These are phyloP conservation scores for Aspergillus chevalieri DNA, from an alignment of 2,329 filamentous ascomycete species.

Conservation along the genomic window DNA sequence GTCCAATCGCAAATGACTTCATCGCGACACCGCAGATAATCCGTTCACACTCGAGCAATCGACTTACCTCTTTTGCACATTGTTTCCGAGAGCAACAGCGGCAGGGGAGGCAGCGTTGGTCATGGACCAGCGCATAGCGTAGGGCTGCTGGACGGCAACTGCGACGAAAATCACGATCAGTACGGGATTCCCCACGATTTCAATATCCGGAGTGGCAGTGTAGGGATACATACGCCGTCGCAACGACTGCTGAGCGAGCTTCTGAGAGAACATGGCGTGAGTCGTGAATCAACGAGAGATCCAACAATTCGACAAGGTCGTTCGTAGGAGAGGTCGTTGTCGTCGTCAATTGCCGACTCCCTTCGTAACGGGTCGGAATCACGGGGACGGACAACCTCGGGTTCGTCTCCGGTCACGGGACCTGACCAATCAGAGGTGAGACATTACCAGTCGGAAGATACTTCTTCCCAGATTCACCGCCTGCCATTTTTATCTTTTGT, in stretches of 20 bases:
- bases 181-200: constrained; percentile 1
- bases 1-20: neutral
- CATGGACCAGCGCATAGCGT: constrained; percentile 36
- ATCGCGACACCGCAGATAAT: neutral
- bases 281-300: constrained; percentile 4
- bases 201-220: neutral
- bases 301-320: constrained; percentile 4
- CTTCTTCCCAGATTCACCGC: constrained; percentile 22
- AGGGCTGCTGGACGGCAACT: constrained; percentile 43
- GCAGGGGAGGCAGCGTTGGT: constrained; percentile 39
- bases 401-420: constrained; percentile 31
- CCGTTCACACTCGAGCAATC: neutral
- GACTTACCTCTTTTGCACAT: constrained; percentile 41
- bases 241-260: constrained; percentile 43
- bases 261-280: constrained; percentile 42
- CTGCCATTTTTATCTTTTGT: constrained; percentile 8
- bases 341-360: constrained; percentile 11
- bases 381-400: constrained; percentile 36
- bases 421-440: constrained; percentile 23
- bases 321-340: constrained; percentile 2
- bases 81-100: constrained; percentile 38
- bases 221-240: constrained; percentile 40
- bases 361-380: constrained; percentile 31
- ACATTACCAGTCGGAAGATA: constrained; percentile 34
- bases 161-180: constrained; percentile 16